Base-by-base conservation (phyloP, 2,329 filamentous ascomycete species). In the Cytospora leucostoma region DNA sequence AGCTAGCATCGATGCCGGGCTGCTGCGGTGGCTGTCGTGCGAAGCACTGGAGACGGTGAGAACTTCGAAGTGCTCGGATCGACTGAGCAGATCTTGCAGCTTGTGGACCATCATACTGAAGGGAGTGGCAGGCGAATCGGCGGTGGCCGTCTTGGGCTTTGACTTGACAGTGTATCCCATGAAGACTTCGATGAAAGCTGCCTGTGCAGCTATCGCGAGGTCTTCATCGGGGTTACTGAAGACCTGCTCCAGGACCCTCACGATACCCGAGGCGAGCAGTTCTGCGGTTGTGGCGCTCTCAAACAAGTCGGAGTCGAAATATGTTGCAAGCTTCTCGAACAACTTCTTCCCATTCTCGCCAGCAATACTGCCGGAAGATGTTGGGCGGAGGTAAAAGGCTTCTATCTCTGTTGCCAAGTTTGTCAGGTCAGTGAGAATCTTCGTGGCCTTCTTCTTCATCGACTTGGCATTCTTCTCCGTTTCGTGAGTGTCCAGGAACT, bases 21-120 rank as follows among this genome's bases (percentile, higher is more conserved):
- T 96, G 33, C 64, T 63, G 64, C 93, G 88, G 69, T 92, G 96
- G 60, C 90, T 92, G 73, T 97, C 94, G 32, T 66, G 61, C 27
- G 63, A 44, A 69, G 94, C 91, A 6, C 91, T 89, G 70, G 96
- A 96, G 61, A 98, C 93, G 8, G 95, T 99, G 66, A 97, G 86
- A 52, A 99, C 94, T 73, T 99, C 95, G 71, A 98, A 99, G 79
- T 98, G 93, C 79, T 99, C 95, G 38, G 94, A 96, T 69, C 95
- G 88, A 80, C 95, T 99, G 62, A 99, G 84, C 63, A 99, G 80
- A 77, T 99, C 95, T 76, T 99, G 95, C 37, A 99, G 82, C 76
- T 99, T 99, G 74, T 93, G 90, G 49, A 97, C 88, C 74, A 99
- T 83, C 59, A 96, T 86, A 71, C 93, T 95, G 75, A 98, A 97